These are phyloP conservation scores for Rhexocercosporidium sp. DNA, from an alignment of 2,329 filamentous ascomycete genomes.

Conservation along the genomic window DNA sequence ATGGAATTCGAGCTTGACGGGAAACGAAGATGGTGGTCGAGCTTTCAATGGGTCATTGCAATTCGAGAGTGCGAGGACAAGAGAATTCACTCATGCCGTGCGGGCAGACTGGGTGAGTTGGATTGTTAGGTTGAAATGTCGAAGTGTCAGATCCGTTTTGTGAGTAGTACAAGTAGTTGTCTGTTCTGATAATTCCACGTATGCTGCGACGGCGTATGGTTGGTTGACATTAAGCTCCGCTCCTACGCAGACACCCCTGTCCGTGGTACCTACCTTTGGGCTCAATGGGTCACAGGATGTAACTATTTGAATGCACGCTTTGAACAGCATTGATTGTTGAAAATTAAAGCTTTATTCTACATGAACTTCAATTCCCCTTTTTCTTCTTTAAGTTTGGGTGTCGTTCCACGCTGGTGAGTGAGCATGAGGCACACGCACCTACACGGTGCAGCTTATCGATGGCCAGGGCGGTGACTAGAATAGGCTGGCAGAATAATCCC, in stretches of 20 bases:
- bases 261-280: not conserved
- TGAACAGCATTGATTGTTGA: too few species aligned
- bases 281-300: too few species aligned
- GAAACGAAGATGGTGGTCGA: not conserved
- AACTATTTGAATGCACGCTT: too few species aligned
- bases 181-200: not conserved
- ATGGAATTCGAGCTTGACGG: not conserved
- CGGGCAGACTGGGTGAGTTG: not conserved
- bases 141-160: too few species aligned
- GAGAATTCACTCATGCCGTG: not conserved
- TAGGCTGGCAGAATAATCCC: slow-evolving; percentile 1
- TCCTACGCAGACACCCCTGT: not conserved
- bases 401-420: too few species aligned
- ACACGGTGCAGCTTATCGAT: not conserved
- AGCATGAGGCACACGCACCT: not conserved
- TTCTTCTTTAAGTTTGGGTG: too few species aligned
- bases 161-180: too few species aligned
- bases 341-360: too few species aligned
- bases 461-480: not conserved
- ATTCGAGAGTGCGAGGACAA: not conserved
- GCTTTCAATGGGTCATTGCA: slow-evolving; percentile 8
- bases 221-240: not conserved
- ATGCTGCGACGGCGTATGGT: slow-evolving; percentile 7
- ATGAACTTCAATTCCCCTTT: too few species aligned
- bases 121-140: too few species aligned